Evolutionary conservation across 345 rosid genomes (phyloP), one percentile per base, ranked within the genome.

Genomic region (Eutrema yunnanense): DNA sequence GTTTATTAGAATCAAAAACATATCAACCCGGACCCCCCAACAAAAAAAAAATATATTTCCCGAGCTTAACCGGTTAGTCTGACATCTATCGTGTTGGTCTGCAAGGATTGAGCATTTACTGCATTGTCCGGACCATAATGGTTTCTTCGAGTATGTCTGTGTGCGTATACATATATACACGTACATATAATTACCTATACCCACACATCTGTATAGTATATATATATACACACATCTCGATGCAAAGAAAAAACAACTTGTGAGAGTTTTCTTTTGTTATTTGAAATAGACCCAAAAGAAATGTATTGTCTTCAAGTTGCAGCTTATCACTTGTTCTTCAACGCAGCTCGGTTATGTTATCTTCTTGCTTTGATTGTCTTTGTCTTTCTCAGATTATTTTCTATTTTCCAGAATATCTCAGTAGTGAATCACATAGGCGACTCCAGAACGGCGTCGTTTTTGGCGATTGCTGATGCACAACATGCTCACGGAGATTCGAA

Each of bases 271-370:
- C 11, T 32, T 58, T 26, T 51, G 54, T 6, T 36, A 36, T 5
- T 60, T 41, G 40, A 59, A 50, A 65, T 6, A 58, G 8, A 65
- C 60, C 34, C 51, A 3, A 9, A 11, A 38, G 8, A 37, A 4
- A 76, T 76, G 80, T 76, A 64, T 57, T 71, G 72, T 70, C 72
- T 76, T 49, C 80, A 76, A 71, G 80, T 76, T 48, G 80, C 80
- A 70, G 80, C 76, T 30, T 76, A 76, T 71, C 76, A 76, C 62
- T 40, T 76, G 76, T 76, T 76, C 76, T 76, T 76, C 56, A 71
- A 76, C 72, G 76, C 80, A 13, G 32, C 80, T 58, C 58, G 58
- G 30, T 9, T 76, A 32, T 38, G 65, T 63, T 76, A 76, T 69
- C 75, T 63, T 54, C 53, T 76, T 55, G 46, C 54, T 63, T 53